Evolutionary conservation across 805 yeast genomes (phyloP), one percentile per base, ranked within the genome.

Genomic region (Candida nonsorbophila): DNA sequence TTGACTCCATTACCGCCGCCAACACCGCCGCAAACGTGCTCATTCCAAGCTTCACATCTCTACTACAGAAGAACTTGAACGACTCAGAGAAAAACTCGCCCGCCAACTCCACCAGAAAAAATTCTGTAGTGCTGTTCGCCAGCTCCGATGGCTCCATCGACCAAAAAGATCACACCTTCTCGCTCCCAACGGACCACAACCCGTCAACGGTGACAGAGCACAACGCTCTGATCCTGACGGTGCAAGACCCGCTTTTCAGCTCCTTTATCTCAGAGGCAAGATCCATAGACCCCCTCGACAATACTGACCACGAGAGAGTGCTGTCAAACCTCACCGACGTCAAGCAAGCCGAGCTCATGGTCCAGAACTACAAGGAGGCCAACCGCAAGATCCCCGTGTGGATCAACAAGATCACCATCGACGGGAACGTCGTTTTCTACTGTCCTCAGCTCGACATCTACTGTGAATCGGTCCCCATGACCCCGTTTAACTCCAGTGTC

Each of bases 361-460:
- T 41, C 3, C 49, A 48, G 7, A 51, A 48, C 10, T 51, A 50
- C 32, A 45, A 44, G 17, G 29, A 30, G 9, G 27, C 31, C 5
- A 32, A 47, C 22, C 37, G 44, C 16, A 44, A 34, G 17, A 42
- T 41, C n/a, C 51, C 57, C 8, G 34, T 53, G 4, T 82, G 90
- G 88, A 51, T 77, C 0, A 82, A 86, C 0, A 67, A 71, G 27
- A 55, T 71, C n/a, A 70, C 80, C 1, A 60, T 64, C 8, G 69
- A 65, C 29, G 80, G 77, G 13, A 69, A 69, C 28, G 50, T 77
- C 10, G 55, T 79, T 6, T 83, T 67, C 52, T 77, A 74, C 51
- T 76, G 79, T 43, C 70, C 75, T 18, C 73, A 74, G 19, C 54
- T 83, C 29, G 71, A 78, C 40, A 58, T 79, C 1, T 75, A 72